These are phyloP conservation scores for Phytophthora agathidicida DNA, from an alignment of 352 stramenopile genomes.

Conservation along the genomic window DNA sequence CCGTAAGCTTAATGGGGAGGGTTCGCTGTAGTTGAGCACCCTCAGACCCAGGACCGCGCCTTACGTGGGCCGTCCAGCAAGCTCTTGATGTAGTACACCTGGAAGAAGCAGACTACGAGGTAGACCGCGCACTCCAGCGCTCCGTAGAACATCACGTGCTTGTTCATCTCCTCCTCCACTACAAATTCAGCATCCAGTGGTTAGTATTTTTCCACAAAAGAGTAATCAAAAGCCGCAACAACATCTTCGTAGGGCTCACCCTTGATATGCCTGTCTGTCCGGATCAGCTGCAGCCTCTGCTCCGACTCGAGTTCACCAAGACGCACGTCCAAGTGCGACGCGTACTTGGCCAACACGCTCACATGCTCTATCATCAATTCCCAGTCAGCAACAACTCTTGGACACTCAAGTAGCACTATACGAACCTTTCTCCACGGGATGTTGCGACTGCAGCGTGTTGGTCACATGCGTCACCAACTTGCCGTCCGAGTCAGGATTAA, in stretches of 20 bases:
- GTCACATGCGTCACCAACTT: conserved; percentile 87
- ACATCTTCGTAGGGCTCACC: conserved; percentile 23
- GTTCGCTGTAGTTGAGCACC: no score
- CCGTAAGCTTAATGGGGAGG: no score
- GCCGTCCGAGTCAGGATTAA: conserved; percentile 70
- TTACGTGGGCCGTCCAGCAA: conserved; percentile 66
- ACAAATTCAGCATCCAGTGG: conserved; percentile 15
- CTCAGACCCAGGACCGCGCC: conserved; percentile 57
- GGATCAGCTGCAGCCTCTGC: conserved; percentile 75
- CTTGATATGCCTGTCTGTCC: conserved; percentile 79
- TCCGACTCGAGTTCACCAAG: conserved; percentile 83
- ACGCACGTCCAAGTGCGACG: conserved; percentile 78
- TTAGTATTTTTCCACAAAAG: neutral
- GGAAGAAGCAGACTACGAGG: conserved; percentile 66
- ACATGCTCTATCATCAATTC: conserved; percentile 58
- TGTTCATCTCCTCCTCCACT: conserved; percentile 84
- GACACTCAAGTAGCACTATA: neutral
- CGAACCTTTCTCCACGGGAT: conserved; percentile 77
- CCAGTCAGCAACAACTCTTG: neutral
- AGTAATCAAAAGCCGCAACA: neutral
- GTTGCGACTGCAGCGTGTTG: conserved; percentile 79
- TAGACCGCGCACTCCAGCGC: conserved; percentile 77
- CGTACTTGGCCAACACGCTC: conserved; percentile 82
- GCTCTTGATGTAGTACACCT: conserved; percentile 83
- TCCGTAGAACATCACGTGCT: conserved; percentile 77